phyloP scores from a whole-genome alignment of 768 basidiomycete species.

The Termitomyces sp. region DNA sequence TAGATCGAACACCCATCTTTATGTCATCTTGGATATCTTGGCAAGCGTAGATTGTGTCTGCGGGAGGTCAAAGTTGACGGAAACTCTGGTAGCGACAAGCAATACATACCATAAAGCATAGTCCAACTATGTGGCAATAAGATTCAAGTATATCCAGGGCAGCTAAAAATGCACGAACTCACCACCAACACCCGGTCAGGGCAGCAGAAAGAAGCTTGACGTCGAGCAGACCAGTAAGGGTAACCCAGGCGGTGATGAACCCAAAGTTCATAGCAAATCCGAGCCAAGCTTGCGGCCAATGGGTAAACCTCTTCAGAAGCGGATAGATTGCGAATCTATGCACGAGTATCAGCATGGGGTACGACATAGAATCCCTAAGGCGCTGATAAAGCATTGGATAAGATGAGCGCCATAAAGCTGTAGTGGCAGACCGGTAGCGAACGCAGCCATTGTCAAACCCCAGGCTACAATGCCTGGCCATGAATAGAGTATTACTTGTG shows the following conservation, averaged over 20 bases:
- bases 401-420: slow-evolving; percentile 30
- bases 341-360: neutral
- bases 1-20: slow-evolving; percentile 71
- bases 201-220: slow-evolving; percentile 30
- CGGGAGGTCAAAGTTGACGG: neutral
- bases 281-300: slow-evolving; percentile 65
- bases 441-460: slow-evolving; percentile 53
- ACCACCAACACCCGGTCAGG: slow-evolving; percentile 49
- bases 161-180: slow-evolving; percentile 12
- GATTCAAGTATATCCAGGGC: neutral
- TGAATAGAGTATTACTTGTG: neutral
- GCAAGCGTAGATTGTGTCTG: slow-evolving; percentile 58
- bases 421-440: slow-evolving; percentile 30
- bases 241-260: slow-evolving; percentile 47
- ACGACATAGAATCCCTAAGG: slow-evolving; percentile 18
- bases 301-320: slow-evolving; percentile 52
- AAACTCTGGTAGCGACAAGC: neutral
- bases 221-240: slow-evolving; percentile 34
- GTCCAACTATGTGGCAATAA: slow-evolving; percentile 38
- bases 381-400: slow-evolving; percentile 34
- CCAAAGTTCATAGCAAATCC: slow-evolving; percentile 60
- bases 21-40: slow-evolving; percentile 77
- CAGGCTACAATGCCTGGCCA: slow-evolving; percentile 32
- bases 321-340: slow-evolving; percentile 46
- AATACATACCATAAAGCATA: slow-evolving; percentile 42